Evolutionary conservation across 768 basidiomycete genomes (phyloP).

Genomic region (Nevesoporus exiguus): DNA sequence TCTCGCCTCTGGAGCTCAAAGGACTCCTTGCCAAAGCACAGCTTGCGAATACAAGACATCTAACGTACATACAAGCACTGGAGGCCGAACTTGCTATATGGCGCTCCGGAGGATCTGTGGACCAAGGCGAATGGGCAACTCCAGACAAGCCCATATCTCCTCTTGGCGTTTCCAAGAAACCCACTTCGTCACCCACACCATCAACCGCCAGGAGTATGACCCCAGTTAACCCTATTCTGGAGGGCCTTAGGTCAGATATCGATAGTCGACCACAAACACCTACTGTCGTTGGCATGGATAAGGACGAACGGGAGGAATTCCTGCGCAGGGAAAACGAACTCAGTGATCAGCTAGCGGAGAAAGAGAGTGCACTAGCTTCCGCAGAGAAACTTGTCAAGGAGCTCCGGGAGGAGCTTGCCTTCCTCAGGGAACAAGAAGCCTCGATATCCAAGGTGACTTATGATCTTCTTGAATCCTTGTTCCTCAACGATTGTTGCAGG

Average conservation of each 20-base stretch:
- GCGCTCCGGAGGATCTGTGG: conserved; percentile 84
- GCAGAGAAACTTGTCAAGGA: conserved; percentile 88
- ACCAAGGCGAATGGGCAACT: conserved; percentile 76
- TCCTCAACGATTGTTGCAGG: conserved; percentile 43
- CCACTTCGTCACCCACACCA: conserved; percentile 57
- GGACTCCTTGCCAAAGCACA: conserved; percentile 86
- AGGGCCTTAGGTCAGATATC: conserved; percentile 66
- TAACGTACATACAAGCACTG: conserved; percentile 83
- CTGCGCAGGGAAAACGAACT: conserved; percentile 94
- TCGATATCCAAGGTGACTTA: conserved; percentile 64
- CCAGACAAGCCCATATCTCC: conserved; percentile 53
- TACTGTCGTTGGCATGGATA: conserved; percentile 81
- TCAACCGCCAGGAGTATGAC: conserved; percentile 69
- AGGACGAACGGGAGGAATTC: conserved; percentile 98
- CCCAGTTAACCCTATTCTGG: conserved; percentile 68
- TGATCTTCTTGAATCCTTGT: conserved; percentile 2
- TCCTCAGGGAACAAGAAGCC: conserved; percentile 89
- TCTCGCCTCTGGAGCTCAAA: conserved; percentile 95
- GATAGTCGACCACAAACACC: conserved; percentile 92
- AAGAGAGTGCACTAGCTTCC: conserved; percentile 73
- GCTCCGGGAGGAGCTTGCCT: conserved; percentile 81
- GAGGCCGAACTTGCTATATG: conserved; percentile 90
- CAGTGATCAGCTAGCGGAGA: conserved; percentile 89
- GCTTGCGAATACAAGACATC: conserved; percentile 74
- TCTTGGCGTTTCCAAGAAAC: conserved; percentile 44